Evolutionary conservation across 2,329 filamentous ascomycete species (phyloP).

Genomic region (Diaporthe sp.): DNA sequence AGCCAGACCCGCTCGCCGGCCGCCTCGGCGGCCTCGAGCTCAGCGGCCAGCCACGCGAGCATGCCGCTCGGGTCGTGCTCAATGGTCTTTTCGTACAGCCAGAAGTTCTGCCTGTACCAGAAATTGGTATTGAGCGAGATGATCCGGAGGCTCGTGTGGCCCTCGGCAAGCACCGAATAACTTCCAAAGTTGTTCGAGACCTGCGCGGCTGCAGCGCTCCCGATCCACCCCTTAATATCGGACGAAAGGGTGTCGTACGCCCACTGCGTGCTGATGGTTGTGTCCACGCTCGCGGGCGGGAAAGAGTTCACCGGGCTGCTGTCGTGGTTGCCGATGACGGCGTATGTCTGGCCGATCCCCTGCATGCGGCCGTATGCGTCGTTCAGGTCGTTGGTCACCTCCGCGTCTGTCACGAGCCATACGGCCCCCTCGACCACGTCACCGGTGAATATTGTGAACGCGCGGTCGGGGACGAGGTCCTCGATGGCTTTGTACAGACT

Average conservation of each 20-base stretch:
- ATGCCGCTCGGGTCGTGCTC: constrained; percentile 62
- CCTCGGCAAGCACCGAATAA: constrained; percentile 59
- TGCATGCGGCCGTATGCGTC: constrained; percentile 60
- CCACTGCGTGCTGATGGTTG: constrained; percentile 55
- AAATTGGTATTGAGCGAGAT: constrained; percentile 71
- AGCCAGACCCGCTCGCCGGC: constrained; percentile 65
- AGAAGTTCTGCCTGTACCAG: constrained; percentile 69
- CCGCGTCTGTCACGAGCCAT: constrained; percentile 53
- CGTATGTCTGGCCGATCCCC: constrained; percentile 51
- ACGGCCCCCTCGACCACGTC: constrained; percentile 66
- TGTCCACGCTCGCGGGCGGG: constrained; percentile 50
- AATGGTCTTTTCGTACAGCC: constrained; percentile 62
- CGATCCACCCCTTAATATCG: constrained; percentile 61
- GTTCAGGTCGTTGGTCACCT: constrained; percentile 48
- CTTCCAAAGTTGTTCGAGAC: constrained; percentile 55
- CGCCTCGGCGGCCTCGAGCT: constrained; percentile 64
- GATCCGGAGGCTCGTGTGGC: constrained; percentile 57
- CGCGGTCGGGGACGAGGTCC: constrained; percentile 55
- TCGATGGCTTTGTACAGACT: constrained; percentile 66
- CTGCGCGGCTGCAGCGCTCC: constrained; percentile 44
- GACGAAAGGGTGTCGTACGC: constrained; percentile 60
- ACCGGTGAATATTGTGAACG: constrained; percentile 69
- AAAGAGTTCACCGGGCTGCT: constrained; percentile 63
- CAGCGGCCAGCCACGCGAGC: constrained; percentile 62
- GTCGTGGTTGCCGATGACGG: constrained; percentile 68